Conservation (phyloP, 2,329 filamentous ascomycete species). For the Botryotinia calthae region DNA sequence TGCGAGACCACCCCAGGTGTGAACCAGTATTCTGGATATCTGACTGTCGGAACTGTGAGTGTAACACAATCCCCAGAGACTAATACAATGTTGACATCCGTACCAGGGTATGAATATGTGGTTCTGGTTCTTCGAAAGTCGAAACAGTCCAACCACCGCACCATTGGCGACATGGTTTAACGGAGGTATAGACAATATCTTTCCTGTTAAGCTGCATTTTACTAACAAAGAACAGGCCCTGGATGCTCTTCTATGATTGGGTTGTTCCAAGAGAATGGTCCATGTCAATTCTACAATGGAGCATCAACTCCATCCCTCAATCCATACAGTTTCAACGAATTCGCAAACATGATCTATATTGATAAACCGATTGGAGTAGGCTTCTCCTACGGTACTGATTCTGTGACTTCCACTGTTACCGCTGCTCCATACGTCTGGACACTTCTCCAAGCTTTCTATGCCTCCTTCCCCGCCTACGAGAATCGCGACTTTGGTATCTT, state of each 20-base stretch:
- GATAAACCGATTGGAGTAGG: constrained; percentile 43
- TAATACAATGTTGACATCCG: constrained; percentile 20
- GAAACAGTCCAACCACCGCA: constrained; percentile 47
- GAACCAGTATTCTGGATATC: constrained; percentile 51
- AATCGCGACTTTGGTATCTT: constrained; percentile 56
- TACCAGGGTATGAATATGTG: constrained; percentile 31
- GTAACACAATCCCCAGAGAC: constrained; percentile 31
- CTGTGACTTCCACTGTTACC: constrained; percentile 45
- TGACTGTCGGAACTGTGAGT: constrained; percentile 44
- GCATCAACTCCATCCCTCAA: constrained; percentile 44
- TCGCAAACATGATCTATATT: constrained; percentile 44
- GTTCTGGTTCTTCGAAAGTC: constrained; percentile 57
- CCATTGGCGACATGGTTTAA: constrained; percentile 48
- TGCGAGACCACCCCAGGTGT: constrained; percentile 52
- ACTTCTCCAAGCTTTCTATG: constrained; percentile 59
- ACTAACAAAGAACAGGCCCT: constrained; percentile 35
- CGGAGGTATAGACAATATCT: constrained; percentile 35
- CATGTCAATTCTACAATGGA: constrained; percentile 44
- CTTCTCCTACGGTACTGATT: constrained; percentile 45
- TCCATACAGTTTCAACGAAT: constrained; percentile 42
- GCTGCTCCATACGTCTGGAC: constrained; percentile 54
- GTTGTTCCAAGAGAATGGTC: constrained; percentile 53
- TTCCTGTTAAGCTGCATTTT: neutral
- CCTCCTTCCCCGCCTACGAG: constrained; percentile 61
- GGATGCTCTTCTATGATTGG: constrained; percentile 57